These are phyloP conservation scores for Aspergillus nanangensis DNA, from an alignment of 495 filamentous ascomycete species.

Conservation along the genomic window DNA sequence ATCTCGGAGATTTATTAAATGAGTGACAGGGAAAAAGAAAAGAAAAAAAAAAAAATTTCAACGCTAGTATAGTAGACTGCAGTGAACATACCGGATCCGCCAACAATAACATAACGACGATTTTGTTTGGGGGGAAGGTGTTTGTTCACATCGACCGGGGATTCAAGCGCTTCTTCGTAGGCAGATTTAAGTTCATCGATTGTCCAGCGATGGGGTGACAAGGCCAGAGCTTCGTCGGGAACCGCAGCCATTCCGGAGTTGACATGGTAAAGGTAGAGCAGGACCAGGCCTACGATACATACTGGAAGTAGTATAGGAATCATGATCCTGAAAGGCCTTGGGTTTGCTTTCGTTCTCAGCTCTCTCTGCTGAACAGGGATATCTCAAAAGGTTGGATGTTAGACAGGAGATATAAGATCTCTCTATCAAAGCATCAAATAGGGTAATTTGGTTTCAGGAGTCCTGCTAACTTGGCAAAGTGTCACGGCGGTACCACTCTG, in stretches of 20 bases:
- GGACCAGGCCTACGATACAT: slow-evolving; percentile 19
- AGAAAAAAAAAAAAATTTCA: too few species aligned
- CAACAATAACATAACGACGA: slow-evolving; percentile 54
- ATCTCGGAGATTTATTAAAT: too few species aligned
- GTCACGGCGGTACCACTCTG: too few species aligned
- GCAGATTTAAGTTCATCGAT: slow-evolving; percentile 40
- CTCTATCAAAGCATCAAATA: too few species aligned
- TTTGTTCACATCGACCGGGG: slow-evolving; percentile 43
- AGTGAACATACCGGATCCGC: slow-evolving; percentile 53
- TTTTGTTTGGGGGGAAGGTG: slow-evolving; percentile 48
- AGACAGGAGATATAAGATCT: too few species aligned
- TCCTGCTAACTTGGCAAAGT: too few species aligned
- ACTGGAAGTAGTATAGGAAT: slow-evolving; percentile 7
- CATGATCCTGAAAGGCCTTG: slow-evolving; percentile 1
- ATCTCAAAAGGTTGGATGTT: too few species aligned
- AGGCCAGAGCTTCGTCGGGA: slow-evolving; percentile 37
- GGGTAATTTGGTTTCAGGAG: too few species aligned
- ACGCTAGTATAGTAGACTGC: too few species aligned
- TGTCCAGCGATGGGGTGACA: slow-evolving; percentile 51
- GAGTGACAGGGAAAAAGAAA: too few species aligned
- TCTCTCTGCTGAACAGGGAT: too few species aligned
- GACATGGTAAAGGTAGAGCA: slow-evolving; percentile 46
- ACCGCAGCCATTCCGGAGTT: slow-evolving; percentile 44
- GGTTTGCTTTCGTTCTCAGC: too few species aligned
- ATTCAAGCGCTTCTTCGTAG: slow-evolving; percentile 40